Percentiles rank a stretch among this genome's conserved stretches.
Conservation (phyloP, 202 grass and related monocot species). For the Zizania palustris region DNA sequence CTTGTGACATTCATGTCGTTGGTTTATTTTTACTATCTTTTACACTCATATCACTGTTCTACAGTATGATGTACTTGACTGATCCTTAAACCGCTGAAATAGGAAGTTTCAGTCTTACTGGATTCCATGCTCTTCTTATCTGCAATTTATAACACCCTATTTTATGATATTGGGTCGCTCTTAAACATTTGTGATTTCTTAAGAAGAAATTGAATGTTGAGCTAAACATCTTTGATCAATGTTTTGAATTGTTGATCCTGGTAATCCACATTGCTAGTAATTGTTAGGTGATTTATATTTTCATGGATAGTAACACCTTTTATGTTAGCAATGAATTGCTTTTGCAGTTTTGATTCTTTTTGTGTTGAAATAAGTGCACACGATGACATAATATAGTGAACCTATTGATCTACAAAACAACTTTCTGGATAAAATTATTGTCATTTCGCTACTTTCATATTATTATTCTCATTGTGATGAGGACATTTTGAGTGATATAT, state of each 20-base stretch:
- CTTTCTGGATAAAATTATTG: not conserved
- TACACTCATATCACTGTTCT: too few relatives aligned
- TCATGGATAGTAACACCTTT: not conserved
- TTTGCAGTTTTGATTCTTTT: not conserved
- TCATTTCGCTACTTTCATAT: constrained; percentile 4
- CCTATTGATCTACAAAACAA: constrained; percentile 23
- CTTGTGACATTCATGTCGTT: too few relatives aligned
- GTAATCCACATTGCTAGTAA: not conserved
- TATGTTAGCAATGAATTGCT: constrained; percentile 3
- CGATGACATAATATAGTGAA: not conserved
- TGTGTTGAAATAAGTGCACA: not conserved
- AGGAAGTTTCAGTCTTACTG: not conserved
- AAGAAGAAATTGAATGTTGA: not conserved
- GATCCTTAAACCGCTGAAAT: not conserved
- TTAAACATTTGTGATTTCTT: not conserved
- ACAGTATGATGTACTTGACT: too few relatives aligned
- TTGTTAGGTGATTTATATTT: not conserved
- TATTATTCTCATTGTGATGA: not conserved
- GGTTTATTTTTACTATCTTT: too few relatives aligned
- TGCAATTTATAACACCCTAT: too few relatives aligned
- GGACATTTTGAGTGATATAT: constrained; percentile 22
- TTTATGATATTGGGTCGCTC: too few relatives aligned
- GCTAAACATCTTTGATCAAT: not conserved
- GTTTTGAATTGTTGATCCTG: not conserved
- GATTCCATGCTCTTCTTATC: not conserved